Evolutionary conservation across 1,284 basidiomycete species (phyloP), one percentile per base, ranked within the genome.

Genomic region (Cutaneotrichosporon sp.): DNA sequence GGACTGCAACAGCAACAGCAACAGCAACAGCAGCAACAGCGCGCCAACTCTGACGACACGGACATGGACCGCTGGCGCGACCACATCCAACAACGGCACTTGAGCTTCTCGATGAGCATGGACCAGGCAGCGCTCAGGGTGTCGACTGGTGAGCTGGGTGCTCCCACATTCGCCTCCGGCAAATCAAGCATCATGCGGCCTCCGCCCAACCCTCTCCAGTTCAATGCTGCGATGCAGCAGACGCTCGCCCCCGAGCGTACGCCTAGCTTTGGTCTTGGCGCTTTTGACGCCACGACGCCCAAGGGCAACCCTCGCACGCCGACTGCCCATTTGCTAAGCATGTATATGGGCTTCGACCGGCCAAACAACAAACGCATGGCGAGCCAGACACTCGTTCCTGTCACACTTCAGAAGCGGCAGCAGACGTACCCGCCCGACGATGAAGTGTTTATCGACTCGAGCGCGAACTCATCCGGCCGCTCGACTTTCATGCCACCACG

Each of bases 321-420:
- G 13, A 56, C 59, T 5, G 31, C 47, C 16, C 58, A 56, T 21
- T 49, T 49, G 40, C 34, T 47, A 21, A 60, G 46, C 13, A 68
- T 71, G 61, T 47, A 67, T 31, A 21, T 64, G 6, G 59, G 63
- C 21, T 52, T 62, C 0, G 63, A 68, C 16, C 69, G 78, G 42
- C 78, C 79, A 1, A 75, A 74, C 1, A 79, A 78, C 68, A 81
- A 81, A 64, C 70, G 80, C 21, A 60, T 78, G 31, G 74, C 80
- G n/a, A 73, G 70, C 65, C 78, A 77, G 63, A 80, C 78, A 5
- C 69, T 81, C 16, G 66, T 72, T 0, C 73, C 72, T 2, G 74
- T 73, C 22, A 61, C 58, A 8, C 62, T 58, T 5, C 73, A 74
- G 60, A 72, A 71, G 57, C 66, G 66, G 22, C 55, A 38, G 38